These are phyloP conservation scores for Populus ilicifolia DNA, from an alignment of 345 rosid genomes.

Conservation along the genomic window DNA sequence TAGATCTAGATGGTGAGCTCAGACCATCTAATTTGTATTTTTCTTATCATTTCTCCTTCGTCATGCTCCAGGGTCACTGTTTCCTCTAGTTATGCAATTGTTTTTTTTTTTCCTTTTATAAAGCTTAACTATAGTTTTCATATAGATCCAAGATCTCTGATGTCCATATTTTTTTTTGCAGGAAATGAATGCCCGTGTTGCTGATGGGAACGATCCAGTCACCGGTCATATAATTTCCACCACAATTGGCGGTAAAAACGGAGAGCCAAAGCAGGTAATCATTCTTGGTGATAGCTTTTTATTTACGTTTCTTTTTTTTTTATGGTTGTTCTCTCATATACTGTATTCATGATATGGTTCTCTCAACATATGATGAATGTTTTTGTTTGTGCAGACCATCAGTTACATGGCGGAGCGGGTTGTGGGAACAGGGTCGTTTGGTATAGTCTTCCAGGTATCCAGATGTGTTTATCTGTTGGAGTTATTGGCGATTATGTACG, in stretches of 20 bases:
- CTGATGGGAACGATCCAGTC: conserved; percentile 65
- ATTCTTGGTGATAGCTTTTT: background rate
- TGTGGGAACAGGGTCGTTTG: conserved; percentile 83
- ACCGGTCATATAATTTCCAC: conserved; percentile 90
- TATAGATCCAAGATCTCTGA: background rate
- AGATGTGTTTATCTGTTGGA: background rate
- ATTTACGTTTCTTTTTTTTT: background rate
- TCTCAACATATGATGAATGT: background rate
- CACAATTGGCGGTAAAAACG: conserved; percentile 86
- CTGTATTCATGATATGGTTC: background rate
- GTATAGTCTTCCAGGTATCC: conserved; percentile 73
- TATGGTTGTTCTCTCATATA: background rate
- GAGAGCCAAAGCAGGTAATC: conserved; percentile 78
- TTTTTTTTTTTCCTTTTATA: background rate
- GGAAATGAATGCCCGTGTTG: conserved; percentile 72
- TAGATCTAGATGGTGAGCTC: conserved; percentile 4
- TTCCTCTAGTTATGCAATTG: background rate
- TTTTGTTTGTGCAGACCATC: conserved; percentile 49
- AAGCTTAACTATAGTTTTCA: background rate
- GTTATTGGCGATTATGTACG: background rate
- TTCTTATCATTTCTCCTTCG: background rate
- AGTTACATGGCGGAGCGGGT: conserved; percentile 95
- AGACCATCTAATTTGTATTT: background rate
- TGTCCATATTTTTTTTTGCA: conserved; percentile 25
- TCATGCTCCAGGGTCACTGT: conserved; percentile 21